Percentiles rank a stretch among this genome's conserved stretches.
phyloP scores from a whole-genome alignment of 1,139 yeast species.

The Petasospora fabianii region DNA sequence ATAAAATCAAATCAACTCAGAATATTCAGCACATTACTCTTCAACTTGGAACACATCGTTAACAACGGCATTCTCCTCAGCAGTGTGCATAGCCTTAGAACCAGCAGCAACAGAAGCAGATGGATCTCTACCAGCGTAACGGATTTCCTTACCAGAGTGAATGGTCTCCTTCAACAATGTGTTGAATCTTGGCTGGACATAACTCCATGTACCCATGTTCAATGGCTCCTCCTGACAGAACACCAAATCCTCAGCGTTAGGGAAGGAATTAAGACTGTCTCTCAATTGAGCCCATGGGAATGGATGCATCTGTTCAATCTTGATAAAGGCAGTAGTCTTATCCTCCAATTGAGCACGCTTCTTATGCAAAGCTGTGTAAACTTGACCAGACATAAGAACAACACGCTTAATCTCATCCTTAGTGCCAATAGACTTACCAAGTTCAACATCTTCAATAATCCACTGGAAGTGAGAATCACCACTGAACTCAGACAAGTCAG shows the following conservation, averaged over 20 bases:
- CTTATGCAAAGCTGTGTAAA: constrained; percentile 86
- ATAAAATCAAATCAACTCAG: neutral
- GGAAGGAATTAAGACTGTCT: constrained; percentile 76
- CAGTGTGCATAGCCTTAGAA: constrained; percentile 78
- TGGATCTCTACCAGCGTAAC: constrained; percentile 98
- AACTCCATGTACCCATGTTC: constrained; percentile 92
- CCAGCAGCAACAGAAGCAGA: constrained; percentile 99
- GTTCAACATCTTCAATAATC: constrained; percentile 89
- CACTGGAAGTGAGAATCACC: constrained; percentile 92
- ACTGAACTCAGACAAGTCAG: constrained; percentile 76
- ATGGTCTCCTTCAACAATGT: constrained; percentile 74
- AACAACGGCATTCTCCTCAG: constrained; percentile 87
- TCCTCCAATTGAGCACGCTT: constrained; percentile 74
- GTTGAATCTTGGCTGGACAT: constrained; percentile 73
- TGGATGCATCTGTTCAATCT: constrained; percentile 94
- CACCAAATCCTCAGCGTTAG: constrained; percentile 81
- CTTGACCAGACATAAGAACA: constrained; percentile 89
- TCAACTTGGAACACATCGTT: constrained; percentile 57
- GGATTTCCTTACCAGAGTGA: constrained; percentile 53
- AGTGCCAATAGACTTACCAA: constrained; percentile 68
- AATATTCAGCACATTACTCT: too few relatives aligned
- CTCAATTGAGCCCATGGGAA: constrained; percentile 97
- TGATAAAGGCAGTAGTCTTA: constrained; percentile 82
- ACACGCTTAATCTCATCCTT: constrained; percentile 88
- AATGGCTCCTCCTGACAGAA: constrained; percentile 99